These are phyloP conservation scores for Coniochaeta prunicola DNA, from an alignment of 2,329 filamentous ascomycete genomes.

Conservation along the genomic window DNA sequence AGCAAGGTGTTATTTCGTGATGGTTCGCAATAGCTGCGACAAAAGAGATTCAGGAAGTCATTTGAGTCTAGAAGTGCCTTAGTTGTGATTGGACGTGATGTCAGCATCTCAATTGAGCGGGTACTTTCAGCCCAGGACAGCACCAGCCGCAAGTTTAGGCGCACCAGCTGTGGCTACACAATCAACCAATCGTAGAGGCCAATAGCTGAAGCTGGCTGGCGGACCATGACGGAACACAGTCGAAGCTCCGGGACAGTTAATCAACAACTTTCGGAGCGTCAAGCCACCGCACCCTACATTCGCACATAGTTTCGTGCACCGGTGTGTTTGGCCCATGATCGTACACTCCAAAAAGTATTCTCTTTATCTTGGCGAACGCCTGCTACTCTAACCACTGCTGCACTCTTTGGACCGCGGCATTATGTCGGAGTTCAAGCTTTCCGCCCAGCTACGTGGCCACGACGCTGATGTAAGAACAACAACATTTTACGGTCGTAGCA, in stretches of 20 bases:
- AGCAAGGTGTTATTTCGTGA: no score
- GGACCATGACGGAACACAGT: neutral
- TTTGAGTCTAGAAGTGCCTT: no score
- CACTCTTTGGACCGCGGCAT: constrained; percentile 3
- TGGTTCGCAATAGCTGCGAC: no score
- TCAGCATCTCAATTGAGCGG: no score
- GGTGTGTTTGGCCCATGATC: neutral
- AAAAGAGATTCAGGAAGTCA: no score
- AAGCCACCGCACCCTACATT: neutral
- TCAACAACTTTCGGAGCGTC: neutral
- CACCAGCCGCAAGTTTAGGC: neutral
- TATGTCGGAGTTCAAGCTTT: constrained; percentile 88
- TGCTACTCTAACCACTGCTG: neutral
- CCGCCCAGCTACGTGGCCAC: constrained; percentile 81
- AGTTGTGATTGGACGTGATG: no score
- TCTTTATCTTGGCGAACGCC: neutral
- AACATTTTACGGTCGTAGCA: neutral
- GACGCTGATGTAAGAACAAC: constrained; percentile 73
- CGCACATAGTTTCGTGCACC: neutral
- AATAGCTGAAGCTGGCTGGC: neutral
- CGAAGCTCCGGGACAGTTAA: neutral
- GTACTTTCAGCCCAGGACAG: neutral
- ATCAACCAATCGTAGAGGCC: neutral
- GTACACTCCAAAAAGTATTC: neutral
- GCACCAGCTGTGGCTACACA: neutral